Evolutionary conservation across 306 rosid species (phyloP), one percentile per base, ranked within the genome.

Genomic region (Vigna unguiculata): DNA sequence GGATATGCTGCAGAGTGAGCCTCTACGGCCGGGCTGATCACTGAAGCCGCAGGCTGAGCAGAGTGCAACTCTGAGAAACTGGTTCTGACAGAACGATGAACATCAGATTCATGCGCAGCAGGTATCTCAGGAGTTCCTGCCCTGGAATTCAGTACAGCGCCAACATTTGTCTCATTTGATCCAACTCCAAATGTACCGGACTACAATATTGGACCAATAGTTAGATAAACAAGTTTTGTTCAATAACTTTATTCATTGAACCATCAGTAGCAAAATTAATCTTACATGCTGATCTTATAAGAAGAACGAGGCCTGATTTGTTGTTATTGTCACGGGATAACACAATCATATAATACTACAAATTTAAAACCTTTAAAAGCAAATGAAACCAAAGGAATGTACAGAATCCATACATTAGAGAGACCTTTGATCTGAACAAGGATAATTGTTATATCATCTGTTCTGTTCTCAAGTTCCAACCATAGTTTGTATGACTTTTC

Each of bases 401-500:
- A 70, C 24, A 64, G 70, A 67, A 69, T 63, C 63, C 90, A 83
- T 91, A 91, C 98, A 91, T 82, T 87, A 81, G 88, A 79, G 65
- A 91, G 57, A 79, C 92, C 93, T 85, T 84, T 93, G 91, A 93
- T 82, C 77, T 87, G 91, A 76, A 88, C 92, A 52, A 91, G 68
- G 84, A 93, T 90, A 62, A 93, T 91, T 38, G 98, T 91, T 76
- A 93, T 91, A 82, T 93, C 97, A 87, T 93, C 97, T 62, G 98
- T 93, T 83, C 97, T 93, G 82, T 74, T 87, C 81, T 91, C 98
- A 60, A 88, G 88, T 55, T 90, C 92, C 87, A 91, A 72, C 98
- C 98, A 93, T 74, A 83, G 65, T 74, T 88, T 93, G 74, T 90
- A 91, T 34, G 98, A 91, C 71, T 93, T 93, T 78, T 89, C 98